phyloP scores from a whole-genome alignment of 768 basidiomycete species.

The Lactarius trivialis region DNA sequence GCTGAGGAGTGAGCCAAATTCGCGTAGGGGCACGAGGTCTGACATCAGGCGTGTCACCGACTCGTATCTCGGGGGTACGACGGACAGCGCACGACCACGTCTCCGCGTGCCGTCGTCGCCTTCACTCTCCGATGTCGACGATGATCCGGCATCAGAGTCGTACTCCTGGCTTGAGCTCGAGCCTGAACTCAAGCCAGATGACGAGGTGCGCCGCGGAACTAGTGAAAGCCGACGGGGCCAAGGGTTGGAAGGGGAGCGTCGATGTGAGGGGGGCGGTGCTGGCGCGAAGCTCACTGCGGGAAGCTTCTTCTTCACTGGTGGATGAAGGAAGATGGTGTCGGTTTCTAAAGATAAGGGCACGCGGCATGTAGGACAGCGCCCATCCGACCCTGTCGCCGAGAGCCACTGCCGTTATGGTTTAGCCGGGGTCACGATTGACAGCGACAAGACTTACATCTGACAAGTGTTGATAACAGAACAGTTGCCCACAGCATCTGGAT shows the following conservation, averaged over 20 bases:
- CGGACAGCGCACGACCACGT: background rate
- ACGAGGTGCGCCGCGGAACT: background rate
- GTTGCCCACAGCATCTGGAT: slow-evolving; percentile 22
- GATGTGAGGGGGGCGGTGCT: background rate
- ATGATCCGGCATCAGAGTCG: slow-evolving; percentile 13
- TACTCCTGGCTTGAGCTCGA: slow-evolving; percentile 16
- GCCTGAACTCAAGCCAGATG: slow-evolving; percentile 5
- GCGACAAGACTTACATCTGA: slow-evolving; percentile 19
- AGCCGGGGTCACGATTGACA: background rate
- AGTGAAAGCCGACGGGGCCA: slow-evolving; percentile 7
- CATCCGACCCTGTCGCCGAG: slow-evolving; percentile 16
- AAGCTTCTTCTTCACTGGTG: slow-evolving; percentile 10
- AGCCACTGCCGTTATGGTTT: slow-evolving; percentile 17
- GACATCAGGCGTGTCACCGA: slow-evolving; percentile 16
- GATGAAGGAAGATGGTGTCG: slow-evolving; percentile 21
- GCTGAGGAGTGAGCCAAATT: slow-evolving; percentile 21
- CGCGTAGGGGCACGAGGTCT: slow-evolving; percentile 14
- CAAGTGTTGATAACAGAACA: slow-evolving; percentile 24
- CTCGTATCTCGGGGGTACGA: slow-evolving; percentile 17
- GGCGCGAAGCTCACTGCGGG: slow-evolving; percentile 2
- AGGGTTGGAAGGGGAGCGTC: background rate
- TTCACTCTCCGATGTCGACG: slow-evolving; percentile 22
- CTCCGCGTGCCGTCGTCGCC: background rate
- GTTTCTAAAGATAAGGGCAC: slow-evolving; percentile 20
- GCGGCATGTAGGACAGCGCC: slow-evolving; percentile 23